Evolutionary conservation across 2,329 filamentous ascomycete genomes (phyloP).

Genomic region (Aspergillus hiratsukae): DNA sequence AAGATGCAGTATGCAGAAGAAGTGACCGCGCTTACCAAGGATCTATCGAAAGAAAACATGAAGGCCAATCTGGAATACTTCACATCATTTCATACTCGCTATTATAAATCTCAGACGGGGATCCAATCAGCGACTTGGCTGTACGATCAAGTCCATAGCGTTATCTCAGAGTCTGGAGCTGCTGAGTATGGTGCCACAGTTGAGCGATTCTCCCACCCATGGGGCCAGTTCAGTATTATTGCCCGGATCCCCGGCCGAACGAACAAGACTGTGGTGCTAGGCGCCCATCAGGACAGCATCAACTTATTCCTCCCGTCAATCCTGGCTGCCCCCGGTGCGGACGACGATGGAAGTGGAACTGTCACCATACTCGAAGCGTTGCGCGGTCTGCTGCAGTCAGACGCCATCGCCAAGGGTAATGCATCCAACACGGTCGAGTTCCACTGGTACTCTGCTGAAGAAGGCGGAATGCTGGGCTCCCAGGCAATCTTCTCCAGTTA

Average conservation of each 20-base stretch:
- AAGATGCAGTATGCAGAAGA: conserved; percentile 62
- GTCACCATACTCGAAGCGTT: conserved; percentile 93
- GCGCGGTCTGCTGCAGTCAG: conserved; percentile 70
- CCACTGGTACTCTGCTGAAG: conserved; percentile 92
- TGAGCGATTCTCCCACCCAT: conserved; percentile 71
- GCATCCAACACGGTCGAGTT: conserved; percentile 88
- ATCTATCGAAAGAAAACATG: conserved; percentile 73
- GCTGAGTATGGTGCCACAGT: conserved; percentile 62
- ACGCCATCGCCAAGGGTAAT: conserved; percentile 65
- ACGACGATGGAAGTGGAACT: conserved; percentile 88
- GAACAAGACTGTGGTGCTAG: conserved; percentile 80
- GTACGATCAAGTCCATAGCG: conserved; percentile 65
- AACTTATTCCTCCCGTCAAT: conserved; percentile 85
- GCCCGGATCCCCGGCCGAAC: conserved; percentile 83
- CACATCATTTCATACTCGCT: conserved; percentile 56
- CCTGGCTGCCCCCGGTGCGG: conserved; percentile 83
- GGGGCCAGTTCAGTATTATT: conserved; percentile 88
- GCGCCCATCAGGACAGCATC: conserved; percentile 92
- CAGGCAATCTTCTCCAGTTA: conserved; percentile 86
- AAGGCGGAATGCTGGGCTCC: conserved; percentile 79
- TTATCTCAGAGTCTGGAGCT: conserved; percentile 68
- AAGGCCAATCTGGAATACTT: conserved; percentile 67
- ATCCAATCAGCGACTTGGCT: conserved; percentile 86
- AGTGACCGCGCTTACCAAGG: conserved; percentile 61
- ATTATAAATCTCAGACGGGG: conserved; percentile 61